Conservation (phyloP, 306 rosid species). For the Prosopis cineraria region DNA sequence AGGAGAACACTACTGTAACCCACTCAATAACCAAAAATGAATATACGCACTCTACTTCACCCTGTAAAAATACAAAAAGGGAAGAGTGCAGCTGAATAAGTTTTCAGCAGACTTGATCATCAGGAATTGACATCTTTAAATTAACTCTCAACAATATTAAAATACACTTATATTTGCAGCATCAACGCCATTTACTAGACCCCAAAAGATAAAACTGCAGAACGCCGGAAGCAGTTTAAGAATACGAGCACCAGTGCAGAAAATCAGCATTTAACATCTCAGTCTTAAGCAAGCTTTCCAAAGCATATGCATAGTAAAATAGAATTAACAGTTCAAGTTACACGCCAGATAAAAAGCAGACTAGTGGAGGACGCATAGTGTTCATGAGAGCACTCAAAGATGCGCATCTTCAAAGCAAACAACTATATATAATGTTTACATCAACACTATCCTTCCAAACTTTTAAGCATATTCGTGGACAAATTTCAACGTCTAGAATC, state of each 20-base stretch:
- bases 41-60: conserved; percentile 33
- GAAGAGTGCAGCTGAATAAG: conserved; percentile 35
- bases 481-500: too few relatives aligned
- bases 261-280: neutral
- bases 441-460: neutral
- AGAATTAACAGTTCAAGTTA: neutral
- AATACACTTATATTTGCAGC: neutral
- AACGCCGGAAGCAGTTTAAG: neutral
- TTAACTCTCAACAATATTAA: neutral
- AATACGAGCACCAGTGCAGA: neutral
- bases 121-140: conserved; percentile 5
- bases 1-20: conserved; percentile 20
- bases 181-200: neutral
- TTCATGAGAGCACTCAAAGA: neutral
- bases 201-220: neutral
- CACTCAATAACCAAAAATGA: conserved; percentile 24
- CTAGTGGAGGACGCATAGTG: neutral
- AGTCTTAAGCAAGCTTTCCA: neutral
- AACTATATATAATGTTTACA: neutral
- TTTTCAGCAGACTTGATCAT: conserved; percentile 12
- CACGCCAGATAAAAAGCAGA: neutral
- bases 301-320: neutral
- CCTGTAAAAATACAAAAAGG: conserved; percentile 30
- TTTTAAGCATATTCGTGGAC: neutral
- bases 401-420: neutral